phyloP scores from a whole-genome alignment of 495 filamentous ascomycete species.

The Rhizodiscina lignyota region DNA sequence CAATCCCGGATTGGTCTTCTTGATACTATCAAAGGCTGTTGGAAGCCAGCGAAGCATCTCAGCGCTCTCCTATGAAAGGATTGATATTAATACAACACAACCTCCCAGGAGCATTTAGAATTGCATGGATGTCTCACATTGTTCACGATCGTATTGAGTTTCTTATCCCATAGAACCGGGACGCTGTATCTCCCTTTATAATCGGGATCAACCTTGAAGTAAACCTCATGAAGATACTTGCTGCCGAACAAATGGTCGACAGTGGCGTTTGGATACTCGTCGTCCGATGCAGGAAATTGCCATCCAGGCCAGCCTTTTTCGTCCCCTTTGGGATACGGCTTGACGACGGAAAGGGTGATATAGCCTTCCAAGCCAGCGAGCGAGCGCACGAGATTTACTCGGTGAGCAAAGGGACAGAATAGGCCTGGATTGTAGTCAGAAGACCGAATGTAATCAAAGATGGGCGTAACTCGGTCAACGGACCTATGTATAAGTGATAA shows the following conservation, averaged over 20 bases:
- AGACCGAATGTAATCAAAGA: not conserved
- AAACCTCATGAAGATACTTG: slow-evolving; percentile 33
- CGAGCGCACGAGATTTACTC: slow-evolving; percentile 26
- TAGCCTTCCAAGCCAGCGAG: slow-evolving; percentile 19
- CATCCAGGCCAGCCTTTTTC: slow-evolving; percentile 31
- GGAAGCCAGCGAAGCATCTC: slow-evolving; percentile 36
- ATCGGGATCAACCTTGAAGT: slow-evolving; percentile 31
- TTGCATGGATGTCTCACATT: slow-evolving; percentile 18
- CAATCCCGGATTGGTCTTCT: too few relatives aligned
- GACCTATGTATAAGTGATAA: slow-evolving; percentile 24
- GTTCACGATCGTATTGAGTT: slow-evolving; percentile 28
- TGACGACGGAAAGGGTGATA: slow-evolving; percentile 20
- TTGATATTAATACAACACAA: not conserved
- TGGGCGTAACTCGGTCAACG: not conserved
- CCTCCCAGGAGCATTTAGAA: not conserved
- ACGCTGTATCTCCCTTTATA: slow-evolving; percentile 38
- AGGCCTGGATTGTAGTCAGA: slow-evolving; percentile 21
- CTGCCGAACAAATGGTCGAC: slow-evolving; percentile 33
- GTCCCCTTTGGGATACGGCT: slow-evolving; percentile 25
- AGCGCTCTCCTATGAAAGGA: slow-evolving; percentile 26
- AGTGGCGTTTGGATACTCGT: slow-evolving; percentile 34
- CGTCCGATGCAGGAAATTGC: slow-evolving; percentile 29
- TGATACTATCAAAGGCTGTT: slow-evolving; percentile 28
- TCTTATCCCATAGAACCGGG: slow-evolving; percentile 40
- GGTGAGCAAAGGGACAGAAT: slow-evolving; percentile 36